A percentile compares a stretch with the other conserved stretches of the same genome.
These are phyloP conservation scores for Vigna trinervia DNA, from an alignment of 306 rosid species.

Conservation along the genomic window DNA sequence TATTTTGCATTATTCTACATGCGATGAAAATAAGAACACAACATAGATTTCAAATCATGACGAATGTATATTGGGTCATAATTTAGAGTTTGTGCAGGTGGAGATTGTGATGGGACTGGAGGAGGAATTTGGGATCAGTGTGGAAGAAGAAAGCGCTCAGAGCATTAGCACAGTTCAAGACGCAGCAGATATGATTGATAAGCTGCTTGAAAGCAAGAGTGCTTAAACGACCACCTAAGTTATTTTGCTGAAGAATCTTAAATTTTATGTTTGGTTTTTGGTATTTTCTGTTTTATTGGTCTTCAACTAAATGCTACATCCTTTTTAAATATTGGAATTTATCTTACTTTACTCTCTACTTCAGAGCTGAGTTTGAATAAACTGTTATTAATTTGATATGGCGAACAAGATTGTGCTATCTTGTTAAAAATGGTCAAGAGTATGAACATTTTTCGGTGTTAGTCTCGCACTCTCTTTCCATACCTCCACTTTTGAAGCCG, in stretches of 20 bases:
- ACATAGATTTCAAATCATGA: background rate
- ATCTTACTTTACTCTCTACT: too few species aligned
- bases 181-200: constrained; percentile 81
- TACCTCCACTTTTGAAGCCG: too few species aligned
- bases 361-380: too few species aligned
- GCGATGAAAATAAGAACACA: too few species aligned
- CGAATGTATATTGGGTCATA: background rate
- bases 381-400: too few species aligned
- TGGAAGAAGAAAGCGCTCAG: constrained; percentile 82
- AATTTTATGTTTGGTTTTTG: background rate
- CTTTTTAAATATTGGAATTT: background rate
- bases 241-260: background rate
- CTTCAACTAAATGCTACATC: background rate
- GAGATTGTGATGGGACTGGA: constrained; percentile 98
- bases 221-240: constrained; percentile 43
- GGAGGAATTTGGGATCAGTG: constrained; percentile 74
- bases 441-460: too few species aligned
- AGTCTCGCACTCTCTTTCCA: too few species aligned
- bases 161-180: constrained; percentile 80
- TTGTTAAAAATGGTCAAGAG: too few species aligned
- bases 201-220: constrained; percentile 53
- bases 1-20: too few species aligned
- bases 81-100: constrained; percentile 54
- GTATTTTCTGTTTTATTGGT: constrained; percentile 33
- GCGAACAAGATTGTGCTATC: too few species aligned